phyloP scores from a whole-genome alignment of 2,329 filamentous ascomycete genomes.

The Trichophyton schoenleinii region DNA sequence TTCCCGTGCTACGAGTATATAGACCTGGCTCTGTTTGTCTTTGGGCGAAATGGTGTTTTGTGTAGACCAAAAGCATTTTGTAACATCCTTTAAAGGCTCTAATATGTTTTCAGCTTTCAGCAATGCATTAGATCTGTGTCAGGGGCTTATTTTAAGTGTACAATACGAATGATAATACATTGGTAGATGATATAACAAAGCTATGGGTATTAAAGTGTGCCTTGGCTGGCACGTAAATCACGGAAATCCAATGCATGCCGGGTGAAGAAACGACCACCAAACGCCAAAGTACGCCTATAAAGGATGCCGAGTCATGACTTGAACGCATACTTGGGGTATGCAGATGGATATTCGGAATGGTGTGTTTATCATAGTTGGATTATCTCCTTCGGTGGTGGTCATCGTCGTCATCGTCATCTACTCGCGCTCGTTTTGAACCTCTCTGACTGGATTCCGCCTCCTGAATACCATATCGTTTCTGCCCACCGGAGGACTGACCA shows the following conservation, averaged over 20 bases:
- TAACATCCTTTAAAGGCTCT: neutral
- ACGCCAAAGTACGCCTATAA: neutral
- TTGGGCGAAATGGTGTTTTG: neutral
- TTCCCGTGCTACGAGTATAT: neutral
- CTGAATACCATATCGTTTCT: slow-evolving; percentile 35
- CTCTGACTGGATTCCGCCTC: slow-evolving; percentile 25
- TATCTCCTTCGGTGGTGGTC: slow-evolving; percentile 10
- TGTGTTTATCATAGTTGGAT: neutral
- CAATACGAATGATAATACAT: neutral
- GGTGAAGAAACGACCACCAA: neutral
- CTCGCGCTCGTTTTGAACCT: slow-evolving; percentile 56
- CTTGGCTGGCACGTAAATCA: neutral
- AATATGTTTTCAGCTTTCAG: neutral
- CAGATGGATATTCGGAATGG: neutral
- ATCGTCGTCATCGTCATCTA: slow-evolving; percentile 46
- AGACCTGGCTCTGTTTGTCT: neutral
- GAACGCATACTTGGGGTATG: neutral
- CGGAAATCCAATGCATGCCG: neutral
- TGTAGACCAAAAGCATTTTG: neutral
- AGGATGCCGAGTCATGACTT: neutral
- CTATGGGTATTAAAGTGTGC: neutral
- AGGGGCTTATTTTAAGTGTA: neutral
- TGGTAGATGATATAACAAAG: neutral
- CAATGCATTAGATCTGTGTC: neutral
- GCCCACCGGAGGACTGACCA: slow-evolving; percentile 34